Evolutionary conservation across 495 filamentous ascomycete species (phyloP).

Genomic region (Pyronema domesticum): DNA sequence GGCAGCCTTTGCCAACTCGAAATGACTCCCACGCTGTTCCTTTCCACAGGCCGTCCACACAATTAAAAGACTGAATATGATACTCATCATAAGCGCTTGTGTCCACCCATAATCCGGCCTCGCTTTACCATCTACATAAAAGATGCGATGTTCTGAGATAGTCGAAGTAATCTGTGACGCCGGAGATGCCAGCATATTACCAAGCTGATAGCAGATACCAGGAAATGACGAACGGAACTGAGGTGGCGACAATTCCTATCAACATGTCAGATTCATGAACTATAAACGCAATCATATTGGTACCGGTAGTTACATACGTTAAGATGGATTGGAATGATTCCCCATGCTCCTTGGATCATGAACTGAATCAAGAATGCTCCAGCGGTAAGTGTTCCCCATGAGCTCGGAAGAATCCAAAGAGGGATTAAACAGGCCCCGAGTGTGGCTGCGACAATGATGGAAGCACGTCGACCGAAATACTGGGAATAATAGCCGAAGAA

Average conservation of each 20-base stretch:
- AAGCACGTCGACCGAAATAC: conserved; percentile 48
- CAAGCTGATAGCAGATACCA: conserved; percentile 53
- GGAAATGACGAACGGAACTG: conserved; percentile 55
- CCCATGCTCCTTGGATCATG: conserved; percentile 62
- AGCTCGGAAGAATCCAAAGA: conserved; percentile 49
- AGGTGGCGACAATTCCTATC: conserved; percentile 53
- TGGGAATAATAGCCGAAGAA: conserved; percentile 50
- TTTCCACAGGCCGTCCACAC: conserved; percentile 41
- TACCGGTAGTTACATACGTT: conserved; percentile 26
- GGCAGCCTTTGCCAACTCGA: conserved; percentile 40
- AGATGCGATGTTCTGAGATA: conserved; percentile 40
- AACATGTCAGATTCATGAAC: no score
- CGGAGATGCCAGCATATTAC: conserved; percentile 58
- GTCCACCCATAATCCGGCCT: conserved; percentile 56
- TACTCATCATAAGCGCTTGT: conserved; percentile 49
- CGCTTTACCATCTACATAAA: conserved; percentile 29
- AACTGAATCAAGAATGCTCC: conserved; percentile 63
- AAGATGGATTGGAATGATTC: conserved; percentile 60
- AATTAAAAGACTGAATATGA: conserved; percentile 34
- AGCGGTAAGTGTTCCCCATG: conserved; percentile 39
- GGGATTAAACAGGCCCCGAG: conserved; percentile 44
- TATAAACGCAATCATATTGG: no score
- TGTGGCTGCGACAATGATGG: conserved; percentile 43
- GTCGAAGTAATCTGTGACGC: conserved; percentile 56
- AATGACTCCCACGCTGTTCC: conserved; percentile 49